Base-by-base conservation (phyloP, 2,329 filamentous ascomycete species). In the Penicillium sp. region DNA sequence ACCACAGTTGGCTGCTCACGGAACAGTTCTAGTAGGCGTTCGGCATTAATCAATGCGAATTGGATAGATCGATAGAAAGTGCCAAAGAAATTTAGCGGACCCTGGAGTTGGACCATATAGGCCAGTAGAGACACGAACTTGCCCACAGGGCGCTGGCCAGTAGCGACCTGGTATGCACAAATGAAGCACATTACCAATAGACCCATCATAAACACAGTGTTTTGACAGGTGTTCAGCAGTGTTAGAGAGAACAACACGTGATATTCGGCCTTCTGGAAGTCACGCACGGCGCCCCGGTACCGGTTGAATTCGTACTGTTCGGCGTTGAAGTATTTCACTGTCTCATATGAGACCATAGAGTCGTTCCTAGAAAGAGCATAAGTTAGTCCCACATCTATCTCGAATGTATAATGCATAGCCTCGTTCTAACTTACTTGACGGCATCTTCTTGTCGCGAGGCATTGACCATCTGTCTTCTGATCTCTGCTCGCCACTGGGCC, bases 321-420 rank as follows among this genome's bases (percentile, higher is more conserved):
- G 8, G 90, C 90, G 67, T 93, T 93, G 81, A 94, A 94, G 69
- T 93, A 93, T 72, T 93, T 94, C 71, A 93, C 90, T 2, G 90
- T 93, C 78, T 99, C 94, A 74, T 97, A 99, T n/a, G 92, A 96
- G 61, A 94, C 92, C 80, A 99, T 94, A 0, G 94, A 97, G 74
- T 99, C 94, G 72, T 97, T 97, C 77, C 82, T 84, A 61, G 3
- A 38, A 13, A 29, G 15, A 40, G 23, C 19, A 33, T 27, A 37
- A 31, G 56, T 64, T 33, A 59, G 38, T 46, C 8, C 19, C 6
- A 48, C 9, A 12, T 23, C n/a, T 37, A 17, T 21, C 27, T 33
- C 27, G n/a, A 15, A 15, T 35, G 3, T 13, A 37, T 25, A 12
- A 37, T 25, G 7, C 2, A 48, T 15, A 53, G 37, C 4, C 27